phyloP scores from a whole-genome alignment of 495 filamentous ascomycete genomes.

The Neurospora tetrasperma region DNA sequence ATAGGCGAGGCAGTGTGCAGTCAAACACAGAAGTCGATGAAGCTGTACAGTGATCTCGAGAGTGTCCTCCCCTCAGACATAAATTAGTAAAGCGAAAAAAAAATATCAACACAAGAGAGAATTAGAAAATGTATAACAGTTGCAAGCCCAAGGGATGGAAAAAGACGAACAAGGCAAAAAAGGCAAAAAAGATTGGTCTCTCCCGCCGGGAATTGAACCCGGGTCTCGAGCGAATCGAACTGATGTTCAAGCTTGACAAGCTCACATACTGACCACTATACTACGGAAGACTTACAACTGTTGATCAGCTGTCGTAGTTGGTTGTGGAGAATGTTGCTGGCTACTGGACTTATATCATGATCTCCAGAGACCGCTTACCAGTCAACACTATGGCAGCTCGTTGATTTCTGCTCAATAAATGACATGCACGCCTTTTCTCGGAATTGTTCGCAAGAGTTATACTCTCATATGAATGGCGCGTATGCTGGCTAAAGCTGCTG shows the following conservation, averaged over 20 bases:
- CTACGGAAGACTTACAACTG: not conserved
- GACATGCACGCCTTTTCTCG: not conserved
- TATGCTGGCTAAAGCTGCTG: not conserved
- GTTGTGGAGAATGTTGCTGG: accelerated
- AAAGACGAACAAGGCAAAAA: too few relatives aligned
- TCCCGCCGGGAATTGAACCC: not conserved
- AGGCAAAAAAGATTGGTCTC: not conserved
- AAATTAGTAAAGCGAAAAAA: too few relatives aligned
- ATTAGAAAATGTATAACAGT: not conserved
- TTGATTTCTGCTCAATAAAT: not conserved
- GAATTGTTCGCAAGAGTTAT: not conserved
- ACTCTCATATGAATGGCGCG: not conserved
- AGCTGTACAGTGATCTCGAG: not conserved
- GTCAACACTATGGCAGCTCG: not conserved
- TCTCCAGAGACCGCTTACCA: too few relatives aligned
- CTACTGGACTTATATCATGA: not conserved
- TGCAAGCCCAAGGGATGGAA: not conserved
- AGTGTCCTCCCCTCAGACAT: not conserved
- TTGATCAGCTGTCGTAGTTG: not conserved
- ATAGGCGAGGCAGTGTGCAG: not conserved
- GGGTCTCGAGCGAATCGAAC: not conserved
- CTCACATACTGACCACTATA: not conserved
- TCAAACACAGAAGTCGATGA: not conserved
- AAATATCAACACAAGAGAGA: not conserved
- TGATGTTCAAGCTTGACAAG: too few relatives aligned